Base-by-base conservation (phyloP, 495 filamentous ascomycete species). In the Amphirosellinia nigrospora region DNA sequence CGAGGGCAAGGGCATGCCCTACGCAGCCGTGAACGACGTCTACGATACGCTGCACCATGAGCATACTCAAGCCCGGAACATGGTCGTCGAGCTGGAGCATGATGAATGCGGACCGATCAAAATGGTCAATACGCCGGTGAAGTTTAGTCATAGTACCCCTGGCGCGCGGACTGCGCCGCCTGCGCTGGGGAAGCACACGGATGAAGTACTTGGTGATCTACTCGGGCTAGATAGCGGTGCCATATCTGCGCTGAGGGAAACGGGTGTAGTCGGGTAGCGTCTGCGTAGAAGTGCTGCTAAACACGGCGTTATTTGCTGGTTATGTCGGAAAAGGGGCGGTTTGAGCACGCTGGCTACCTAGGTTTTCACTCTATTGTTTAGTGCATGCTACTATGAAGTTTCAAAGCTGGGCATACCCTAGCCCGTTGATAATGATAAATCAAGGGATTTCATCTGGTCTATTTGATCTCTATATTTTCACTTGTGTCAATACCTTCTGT, bases 1-100 rank as follows among this genome's bases (percentile, higher is more conserved):
- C 36, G 93, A 98, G 73, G 93, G 92, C 30, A 92, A 90, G 69
- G 96, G 96, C 23, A 90, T 98, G 89, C 96, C 96, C 11, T 98
- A 98, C 81, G 92, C 95, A 5, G 92, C 96, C 0, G 90, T 99
- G 64, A 98, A 98, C 75, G 95, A 98, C 75, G 89, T 99, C 13
- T 89, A 95, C 77, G 85, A 83, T 8, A 92, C 95, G 3, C 81
- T 99, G 45, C 90, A 91, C 52, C 95, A 98, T 79, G 86, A 90
- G 60, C 96, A 99, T 77, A 94, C 95, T 3, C 83, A 86, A 62
- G 95, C 95, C 32, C 85, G 96, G 65, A 85, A 89, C 50, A 98
- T 99, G 96, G 90, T 99, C 5, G 86, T 89, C 6, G 92, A 96
- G 73, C 83, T 98, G 28, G 88, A 97, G 1, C 96, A 99, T 77